Percentiles rank a stretch among this genome's conserved stretches.
These are phyloP conservation scores for Suillus alpinus DNA, from an alignment of 768 basidiomycete genomes.

Conservation along the genomic window DNA sequence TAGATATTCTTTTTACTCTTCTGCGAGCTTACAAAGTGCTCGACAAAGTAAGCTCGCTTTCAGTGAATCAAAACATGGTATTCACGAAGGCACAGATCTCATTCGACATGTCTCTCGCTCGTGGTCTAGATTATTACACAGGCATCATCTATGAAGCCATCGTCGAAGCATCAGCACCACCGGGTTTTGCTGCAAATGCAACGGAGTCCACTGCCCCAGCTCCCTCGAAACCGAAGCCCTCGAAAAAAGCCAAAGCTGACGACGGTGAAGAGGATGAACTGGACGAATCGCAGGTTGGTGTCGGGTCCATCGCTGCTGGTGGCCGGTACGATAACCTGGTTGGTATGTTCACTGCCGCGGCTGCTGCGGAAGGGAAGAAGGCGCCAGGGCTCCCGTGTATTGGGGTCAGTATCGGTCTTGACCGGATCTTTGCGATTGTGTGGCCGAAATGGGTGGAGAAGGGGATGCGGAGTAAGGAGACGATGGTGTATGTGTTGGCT, in stretches of 20 bases:
- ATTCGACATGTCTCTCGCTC: constrained; percentile 96
- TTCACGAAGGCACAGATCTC: constrained; percentile 59
- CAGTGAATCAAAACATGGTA: not conserved
- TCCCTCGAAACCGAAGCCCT: constrained; percentile 34
- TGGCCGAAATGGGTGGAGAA: constrained; percentile 84
- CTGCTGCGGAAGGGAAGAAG: constrained; percentile 73
- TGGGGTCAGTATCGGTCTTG: constrained; percentile 89
- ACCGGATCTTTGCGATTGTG: constrained; percentile 87
- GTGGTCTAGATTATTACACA: constrained; percentile 97
- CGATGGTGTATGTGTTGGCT: constrained; percentile 91
- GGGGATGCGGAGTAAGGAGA: constrained; percentile 83
- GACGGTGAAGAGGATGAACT: constrained; percentile 69
- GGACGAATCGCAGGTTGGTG: constrained; percentile 91
- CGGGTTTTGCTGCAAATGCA: constrained; percentile 62
- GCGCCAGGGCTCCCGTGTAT: constrained; percentile 76
- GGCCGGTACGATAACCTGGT: constrained; percentile 97
- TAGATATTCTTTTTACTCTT: constrained; percentile 80
- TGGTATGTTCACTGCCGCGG: constrained; percentile 82
- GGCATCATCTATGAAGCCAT: constrained; percentile 98
- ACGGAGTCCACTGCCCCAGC: constrained; percentile 35
- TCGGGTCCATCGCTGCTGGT: constrained; percentile 99
- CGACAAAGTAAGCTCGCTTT: constrained; percentile 55
- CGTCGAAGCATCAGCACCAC: constrained; percentile 91
- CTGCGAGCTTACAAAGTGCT: constrained; percentile 77
- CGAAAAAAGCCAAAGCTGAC: constrained; percentile 42